Base-by-base conservation (phyloP, 208 protist species). In the Giardia muris region DNA sequence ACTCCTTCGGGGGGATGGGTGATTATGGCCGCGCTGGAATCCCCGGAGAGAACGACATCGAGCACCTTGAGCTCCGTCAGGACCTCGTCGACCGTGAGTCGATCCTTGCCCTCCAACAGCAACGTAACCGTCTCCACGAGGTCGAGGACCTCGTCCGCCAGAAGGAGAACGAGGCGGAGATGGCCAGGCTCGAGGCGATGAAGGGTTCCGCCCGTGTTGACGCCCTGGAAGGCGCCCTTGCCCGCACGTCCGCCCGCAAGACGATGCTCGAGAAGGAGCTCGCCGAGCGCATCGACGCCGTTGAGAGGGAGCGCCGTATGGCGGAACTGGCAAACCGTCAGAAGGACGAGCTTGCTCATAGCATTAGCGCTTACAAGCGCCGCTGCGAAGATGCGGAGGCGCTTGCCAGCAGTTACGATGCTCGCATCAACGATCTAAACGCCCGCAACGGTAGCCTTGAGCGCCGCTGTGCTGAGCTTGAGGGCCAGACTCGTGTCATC, bases 11-110 rank as follows among this genome's bases (percentile, higher is more conserved):
- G 19, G 57, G 30, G 19, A 76, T 39, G 19, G 57, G 57, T 30
- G 10, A 76, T 30, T 30, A 30, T 30, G 19, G 30, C 57, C 10
- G 57, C 19, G 19, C 10, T 39, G 30, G 19, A 10, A 39, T 76
- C 19, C 19, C 19, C 19, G 19, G 19, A 10, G 30, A 39, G 30
- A 76, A 76, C 57, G 57, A 76, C 30, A 10, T 76, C 10, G 57
- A 76, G 30, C 57, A 76, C 57, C 57, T 76, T 10, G 57, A 76
- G 57, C 57, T 76, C 30, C 57, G 57, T 30, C 57, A 76, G 57
- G 57, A 76, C 57, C 57, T 76, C 57, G 57, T 76, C 57, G 57
- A 76, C 57, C 57, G 57, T 76, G 57, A 76, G 57, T 76, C 57
- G 10, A 76, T 76, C 57, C 57, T 76, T 30, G 57, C 57, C 19